Base-by-base conservation (phyloP, 1,139 yeast species). In the Sugiyamaella novakii region DNA sequence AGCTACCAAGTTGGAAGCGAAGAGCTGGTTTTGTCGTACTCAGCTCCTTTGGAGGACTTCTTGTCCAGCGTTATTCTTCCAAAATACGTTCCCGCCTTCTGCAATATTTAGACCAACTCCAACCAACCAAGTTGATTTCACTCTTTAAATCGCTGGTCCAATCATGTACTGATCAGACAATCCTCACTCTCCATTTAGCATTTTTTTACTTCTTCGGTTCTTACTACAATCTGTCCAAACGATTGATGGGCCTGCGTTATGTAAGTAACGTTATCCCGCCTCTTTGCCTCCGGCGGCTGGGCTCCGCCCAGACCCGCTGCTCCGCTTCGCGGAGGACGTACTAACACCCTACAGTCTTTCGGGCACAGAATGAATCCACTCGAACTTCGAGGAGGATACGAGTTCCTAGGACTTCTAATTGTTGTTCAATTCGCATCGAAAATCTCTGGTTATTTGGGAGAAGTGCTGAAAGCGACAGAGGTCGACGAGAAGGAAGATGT, bases 161-260 rank as follows among this genome's bases (percentile, higher is more conserved):
- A 24, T 25, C 41, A 10, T 46, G 49, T 24, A 46, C 50, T 12
- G 52, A 49, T 41, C 55, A 53, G 50, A 53, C 54, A 3, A 50
- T 60, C 25, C 51, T 56, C 8, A 85, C 83, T 57, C 55, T 86
- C 12, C 96, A 91, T 65, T 69, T 89, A 47, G 94, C 96, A 0
- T 46, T 87, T 0, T 91, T 91, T 62, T 91, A 91, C 66, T 80
- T 89, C 60, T 76, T 74, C 43, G 98, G 97, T 2, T 76, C 81
- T 24, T 92, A 84, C 64, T 89, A 91, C 66, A 81, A 86, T 49
- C 59, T 89, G 5, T 77, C 88, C 1, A 89, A 88, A 60, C 73
- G 98, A 36, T 28, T 88, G 0, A 81, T 84, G 65, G 96, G 96
- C 0, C 63, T 92, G 63, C 70, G 95, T 30, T 92, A 91, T 64